Conservation (phyloP, 352 stramenopile species). For the Globisporangium cederbergense region DNA sequence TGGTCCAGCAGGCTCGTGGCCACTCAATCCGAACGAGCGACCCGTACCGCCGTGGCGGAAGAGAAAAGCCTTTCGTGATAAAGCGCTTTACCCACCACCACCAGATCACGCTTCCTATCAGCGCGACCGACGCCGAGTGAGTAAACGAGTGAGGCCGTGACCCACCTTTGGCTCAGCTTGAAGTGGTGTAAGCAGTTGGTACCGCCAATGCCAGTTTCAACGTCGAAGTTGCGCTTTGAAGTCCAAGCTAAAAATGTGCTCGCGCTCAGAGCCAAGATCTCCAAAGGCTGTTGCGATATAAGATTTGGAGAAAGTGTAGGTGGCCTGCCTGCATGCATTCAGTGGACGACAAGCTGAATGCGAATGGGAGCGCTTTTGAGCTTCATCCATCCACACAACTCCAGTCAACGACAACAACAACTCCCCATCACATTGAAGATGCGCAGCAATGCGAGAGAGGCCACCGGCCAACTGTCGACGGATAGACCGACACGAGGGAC, state of each 20-base stretch:
- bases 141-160: background rate
- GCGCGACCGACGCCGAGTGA: background rate
- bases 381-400: background rate
- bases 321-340: background rate
- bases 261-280: too few species aligned
- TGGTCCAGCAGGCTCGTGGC: background rate
- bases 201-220: background rate
- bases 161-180: background rate
- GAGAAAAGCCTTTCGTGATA: background rate
- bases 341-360: slow-evolving; percentile 4
- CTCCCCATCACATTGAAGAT: slow-evolving; percentile 7
- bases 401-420: background rate
- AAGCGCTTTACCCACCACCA: background rate
- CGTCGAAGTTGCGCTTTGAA: background rate
- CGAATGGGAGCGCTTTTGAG: background rate
- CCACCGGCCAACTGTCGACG: background rate
- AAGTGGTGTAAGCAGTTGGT: background rate
- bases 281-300: background rate
- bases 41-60: background rate
- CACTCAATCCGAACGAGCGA: background rate
- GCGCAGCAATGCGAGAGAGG: background rate
- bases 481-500: background rate
- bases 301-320: background rate
- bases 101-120: background rate
- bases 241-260: background rate